Conservation (phyloP, 495 filamentous ascomycete genomes). For the Massariosphaeria phaeospora region DNA sequence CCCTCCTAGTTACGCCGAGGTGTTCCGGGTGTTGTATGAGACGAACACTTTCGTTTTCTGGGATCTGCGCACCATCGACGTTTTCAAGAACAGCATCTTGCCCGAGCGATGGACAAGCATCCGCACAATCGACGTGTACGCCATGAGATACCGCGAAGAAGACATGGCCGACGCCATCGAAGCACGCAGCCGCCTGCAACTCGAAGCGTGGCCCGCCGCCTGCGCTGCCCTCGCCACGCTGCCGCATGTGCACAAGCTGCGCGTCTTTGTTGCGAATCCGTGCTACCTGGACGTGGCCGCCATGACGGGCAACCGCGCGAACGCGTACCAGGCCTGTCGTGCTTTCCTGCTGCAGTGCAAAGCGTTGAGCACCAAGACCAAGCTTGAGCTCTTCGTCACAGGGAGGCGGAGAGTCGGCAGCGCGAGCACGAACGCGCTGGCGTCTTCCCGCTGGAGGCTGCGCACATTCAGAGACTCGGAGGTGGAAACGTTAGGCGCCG, state of each 20-base stretch:
- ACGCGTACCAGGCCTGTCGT: not conserved
- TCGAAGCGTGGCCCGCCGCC: not conserved
- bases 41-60: not conserved
- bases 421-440: too few relatives aligned
- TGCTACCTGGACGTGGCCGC: not conserved
- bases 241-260: not conserved
- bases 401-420: too few relatives aligned
- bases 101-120: not conserved
- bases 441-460: too few relatives aligned
- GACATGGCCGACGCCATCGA: not conserved
- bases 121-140: not conserved
- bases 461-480: too few relatives aligned
- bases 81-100: not conserved
- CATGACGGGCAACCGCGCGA: not conserved
- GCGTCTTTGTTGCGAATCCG: not conserved
- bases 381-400: too few relatives aligned
- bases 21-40: not conserved
- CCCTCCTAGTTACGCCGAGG: not conserved
- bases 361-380: not conserved
- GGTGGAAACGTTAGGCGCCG: too few relatives aligned
- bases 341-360: not conserved
- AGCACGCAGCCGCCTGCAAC: constrained; percentile 1
- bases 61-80: not conserved
- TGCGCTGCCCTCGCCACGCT: not conserved
- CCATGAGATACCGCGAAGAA: not conserved